A percentile compares a stretch with the other conserved stretches of the same genome.
phyloP scores from a whole-genome alignment of 352 stramenopile genomes.

The Pythium scleroteichum region DNA sequence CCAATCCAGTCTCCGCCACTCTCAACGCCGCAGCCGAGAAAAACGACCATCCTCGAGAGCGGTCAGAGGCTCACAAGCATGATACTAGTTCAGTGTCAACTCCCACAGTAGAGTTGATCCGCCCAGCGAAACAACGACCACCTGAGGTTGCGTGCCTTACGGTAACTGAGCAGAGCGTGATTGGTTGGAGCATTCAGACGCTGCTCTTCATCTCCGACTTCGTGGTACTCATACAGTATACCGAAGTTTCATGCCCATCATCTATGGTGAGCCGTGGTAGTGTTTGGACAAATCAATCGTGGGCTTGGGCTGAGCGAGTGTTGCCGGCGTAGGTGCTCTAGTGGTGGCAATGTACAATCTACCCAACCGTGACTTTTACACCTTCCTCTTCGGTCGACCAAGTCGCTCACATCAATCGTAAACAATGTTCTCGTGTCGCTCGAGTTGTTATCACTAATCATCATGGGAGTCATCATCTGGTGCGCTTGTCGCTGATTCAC shows the following conservation, averaged over 20 bases:
- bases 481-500: conserved; percentile 15
- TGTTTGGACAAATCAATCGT: too few species aligned
- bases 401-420: background rate
- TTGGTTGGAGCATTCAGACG: conserved; percentile 17
- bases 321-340: background rate
- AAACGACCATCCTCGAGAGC: too few species aligned
- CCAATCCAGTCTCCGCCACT: too few species aligned
- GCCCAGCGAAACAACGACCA: background rate
- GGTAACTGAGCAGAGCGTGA: background rate
- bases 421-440: conserved; percentile 10
- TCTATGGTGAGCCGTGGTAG: conserved; percentile 7
- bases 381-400: conserved; percentile 14
- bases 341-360: conserved; percentile 29
- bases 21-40: too few species aligned
- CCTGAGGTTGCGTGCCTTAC: conserved; percentile 9
- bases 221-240: conserved; percentile 32
- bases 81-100: too few species aligned
- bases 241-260: conserved; percentile 34
- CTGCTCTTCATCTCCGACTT: conserved; percentile 37
- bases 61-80: too few species aligned
- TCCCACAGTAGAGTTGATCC: too few species aligned
- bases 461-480: conserved; percentile 9
- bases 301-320: background rate
- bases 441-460: conserved; percentile 5
- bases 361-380: conserved; percentile 30